A percentile compares a stretch with the other conserved stretches of the same genome.
These are phyloP conservation scores for Pseudocercospora cruenta DNA, from an alignment of 2,329 filamentous ascomycete genomes.

Conservation along the genomic window DNA sequence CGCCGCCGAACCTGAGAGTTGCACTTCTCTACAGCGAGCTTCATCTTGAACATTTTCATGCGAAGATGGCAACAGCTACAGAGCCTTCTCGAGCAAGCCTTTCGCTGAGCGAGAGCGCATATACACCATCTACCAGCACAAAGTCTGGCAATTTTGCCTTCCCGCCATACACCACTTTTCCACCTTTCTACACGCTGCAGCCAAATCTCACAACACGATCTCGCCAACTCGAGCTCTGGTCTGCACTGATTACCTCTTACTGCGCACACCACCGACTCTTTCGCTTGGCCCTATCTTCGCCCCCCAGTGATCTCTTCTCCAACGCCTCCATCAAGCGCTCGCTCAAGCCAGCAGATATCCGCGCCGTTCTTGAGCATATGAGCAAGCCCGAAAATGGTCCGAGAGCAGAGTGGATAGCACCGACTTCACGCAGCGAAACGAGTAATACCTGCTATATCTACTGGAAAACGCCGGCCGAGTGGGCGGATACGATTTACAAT, in stretches of 20 bases:
- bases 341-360: conserved; percentile 57
- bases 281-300: conserved; percentile 69
- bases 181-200: conserved; percentile 84
- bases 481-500: conserved; percentile 75
- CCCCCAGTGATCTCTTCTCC: conserved; percentile 54
- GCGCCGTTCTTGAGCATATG: conserved; percentile 62
- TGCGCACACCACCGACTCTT: conserved; percentile 77
- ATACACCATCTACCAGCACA: conserved; percentile 7
- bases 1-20: background rate
- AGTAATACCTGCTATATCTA: conserved; percentile 71
- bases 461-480: conserved; percentile 88
- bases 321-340: conserved; percentile 50
- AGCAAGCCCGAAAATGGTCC: conserved; percentile 51
- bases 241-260: conserved; percentile 81
- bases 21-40: background rate
- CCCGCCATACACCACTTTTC: conserved; percentile 68
- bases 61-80: background rate
- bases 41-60: background rate
- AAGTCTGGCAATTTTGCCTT: conserved; percentile 40
- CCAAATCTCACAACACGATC: conserved; percentile 72
- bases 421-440: conserved; percentile 40
- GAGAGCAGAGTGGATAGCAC: conserved; percentile 65
- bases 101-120: conserved; percentile 13
- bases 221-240: conserved; percentile 83
- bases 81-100: conserved; percentile 19